A percentile compares a stretch with the other conserved stretches of the same genome.
Evolutionary conservation across 192 early-diverging fungal genomes (phyloP).

Genomic region (Diversispora eburnea): DNA sequence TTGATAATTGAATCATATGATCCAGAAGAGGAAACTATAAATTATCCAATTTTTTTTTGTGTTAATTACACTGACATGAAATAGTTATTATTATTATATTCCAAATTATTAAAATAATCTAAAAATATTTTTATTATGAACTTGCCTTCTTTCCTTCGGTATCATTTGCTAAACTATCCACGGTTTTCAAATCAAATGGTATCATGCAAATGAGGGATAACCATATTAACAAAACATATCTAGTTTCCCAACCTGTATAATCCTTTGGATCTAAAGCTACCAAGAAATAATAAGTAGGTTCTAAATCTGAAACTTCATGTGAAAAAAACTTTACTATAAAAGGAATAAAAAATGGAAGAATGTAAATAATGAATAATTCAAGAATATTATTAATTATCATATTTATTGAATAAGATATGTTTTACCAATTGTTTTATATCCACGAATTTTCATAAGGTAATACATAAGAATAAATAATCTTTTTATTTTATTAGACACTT

Average conservation of each 20-base stretch:
- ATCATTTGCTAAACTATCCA: conserved; percentile 65
- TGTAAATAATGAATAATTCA: background rate
- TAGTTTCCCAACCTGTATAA: conserved; percentile 62
- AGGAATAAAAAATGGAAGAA: background rate
- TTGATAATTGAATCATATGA: conserved; percentile 63
- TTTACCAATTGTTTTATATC: conserved; percentile 81
- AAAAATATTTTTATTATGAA: background rate
- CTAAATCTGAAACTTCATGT: conserved; percentile 84
- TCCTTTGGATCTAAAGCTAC: conserved; percentile 28
- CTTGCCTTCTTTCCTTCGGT: conserved; percentile 32
- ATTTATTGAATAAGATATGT: background rate
- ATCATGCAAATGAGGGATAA: conserved; percentile 92
- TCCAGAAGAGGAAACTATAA: conserved; percentile 58
- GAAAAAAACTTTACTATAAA: conserved; percentile 80
- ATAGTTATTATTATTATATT: background rate
- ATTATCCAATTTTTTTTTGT: background rate
- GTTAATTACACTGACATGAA: background rate
- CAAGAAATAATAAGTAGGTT: conserved; percentile 79
- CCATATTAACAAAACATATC: conserved; percentile 87
- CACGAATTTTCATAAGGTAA: conserved; percentile 78
- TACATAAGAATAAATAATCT: conserved; percentile 61
- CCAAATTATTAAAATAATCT: background rate
- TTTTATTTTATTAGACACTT: conserved; percentile 23
- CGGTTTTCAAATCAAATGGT: conserved; percentile 86
- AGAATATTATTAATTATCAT: background rate